phyloP scores from a whole-genome alignment of 1,139 yeast species.

The Insectozyma bohioensis region DNA sequence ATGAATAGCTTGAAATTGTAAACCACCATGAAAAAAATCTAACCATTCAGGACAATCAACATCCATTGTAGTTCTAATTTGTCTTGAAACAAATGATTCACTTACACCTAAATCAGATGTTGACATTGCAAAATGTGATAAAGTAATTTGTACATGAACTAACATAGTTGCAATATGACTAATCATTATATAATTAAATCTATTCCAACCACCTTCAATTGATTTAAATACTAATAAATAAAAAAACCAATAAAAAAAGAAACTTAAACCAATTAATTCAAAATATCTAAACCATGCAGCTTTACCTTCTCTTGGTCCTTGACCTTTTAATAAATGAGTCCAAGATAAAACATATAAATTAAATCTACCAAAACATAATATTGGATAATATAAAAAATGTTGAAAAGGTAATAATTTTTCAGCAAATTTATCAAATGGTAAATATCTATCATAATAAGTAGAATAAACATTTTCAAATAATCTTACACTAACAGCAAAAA shows the following conservation, averaged over 20 bases:
- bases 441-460: constrained; percentile 68
- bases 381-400: constrained; percentile 72
- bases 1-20: constrained; percentile 89
- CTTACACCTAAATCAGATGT: constrained; percentile 80
- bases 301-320: constrained; percentile 76
- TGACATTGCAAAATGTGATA: constrained; percentile 92
- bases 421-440: constrained; percentile 70
- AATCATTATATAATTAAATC: constrained; percentile 62
- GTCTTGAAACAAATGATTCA: constrained; percentile 81
- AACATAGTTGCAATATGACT: constrained; percentile 84
- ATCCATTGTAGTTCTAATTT: constrained; percentile 90
- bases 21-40: constrained; percentile 88
- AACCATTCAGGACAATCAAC: constrained; percentile 93
- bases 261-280: constrained; percentile 66
- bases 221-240: constrained; percentile 57
- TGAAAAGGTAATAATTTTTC: constrained; percentile 60
- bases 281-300: constrained; percentile 86
- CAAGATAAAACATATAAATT: constrained; percentile 80
- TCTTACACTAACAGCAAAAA: constrained; percentile 79
- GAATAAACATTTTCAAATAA: constrained; percentile 70
- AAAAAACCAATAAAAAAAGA: constrained; percentile 79
- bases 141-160: constrained; percentile 87
- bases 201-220: constrained; percentile 50
- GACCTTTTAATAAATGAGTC: constrained; percentile 68
- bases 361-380: constrained; percentile 81